Evolutionary conservation across 805 yeast species (phyloP).

Genomic region (Starmerella cellae): DNA sequence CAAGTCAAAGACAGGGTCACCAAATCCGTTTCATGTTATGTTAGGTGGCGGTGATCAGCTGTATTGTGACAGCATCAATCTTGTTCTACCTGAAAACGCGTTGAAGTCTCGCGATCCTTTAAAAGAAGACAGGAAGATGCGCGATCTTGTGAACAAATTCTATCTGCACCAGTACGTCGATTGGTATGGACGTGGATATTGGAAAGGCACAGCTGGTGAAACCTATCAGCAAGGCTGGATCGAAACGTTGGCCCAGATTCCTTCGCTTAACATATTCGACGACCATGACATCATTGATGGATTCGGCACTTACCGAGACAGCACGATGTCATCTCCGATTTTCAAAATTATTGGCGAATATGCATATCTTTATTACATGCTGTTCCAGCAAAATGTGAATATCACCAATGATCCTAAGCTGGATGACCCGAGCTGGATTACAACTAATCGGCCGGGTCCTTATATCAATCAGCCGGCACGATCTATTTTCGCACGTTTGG

Average conservation of each 20-base stretch:
- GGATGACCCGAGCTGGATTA: conserved; percentile 48
- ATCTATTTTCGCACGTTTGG: conserved; percentile 60
- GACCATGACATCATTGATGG: conserved; percentile 98
- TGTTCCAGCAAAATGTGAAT: conserved; percentile 76
- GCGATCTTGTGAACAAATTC: conserved; percentile 44
- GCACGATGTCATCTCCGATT: conserved; percentile 58
- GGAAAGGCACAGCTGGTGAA: conserved; percentile 56
- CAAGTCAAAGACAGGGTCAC: conserved; percentile 27
- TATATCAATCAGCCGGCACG: conserved; percentile 55
- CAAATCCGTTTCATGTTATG: conserved; percentile 68
- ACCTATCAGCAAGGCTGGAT: conserved; percentile 61
- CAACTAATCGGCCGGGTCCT: conserved; percentile 47
- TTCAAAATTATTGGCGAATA: conserved; percentile 60
- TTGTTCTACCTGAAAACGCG: conserved; percentile 28
- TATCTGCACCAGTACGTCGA: conserved; percentile 61
- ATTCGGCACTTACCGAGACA: conserved; percentile 72
- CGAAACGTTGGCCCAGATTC: conserved; percentile 66
- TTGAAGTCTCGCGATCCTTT: conserved; percentile 33
- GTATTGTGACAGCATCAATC: conserved; percentile 70
- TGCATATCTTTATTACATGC: conserved; percentile 76
- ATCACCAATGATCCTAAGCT: conserved; percentile 31
- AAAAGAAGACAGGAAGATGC: conserved; percentile 37
- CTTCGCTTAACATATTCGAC: conserved; percentile 74
- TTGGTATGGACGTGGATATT: conserved; percentile 87
- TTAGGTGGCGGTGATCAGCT: conserved; percentile 96